Conservation (phyloP, 2,329 filamentous ascomycete genomes). For the Delphinella strobiligena region DNA sequence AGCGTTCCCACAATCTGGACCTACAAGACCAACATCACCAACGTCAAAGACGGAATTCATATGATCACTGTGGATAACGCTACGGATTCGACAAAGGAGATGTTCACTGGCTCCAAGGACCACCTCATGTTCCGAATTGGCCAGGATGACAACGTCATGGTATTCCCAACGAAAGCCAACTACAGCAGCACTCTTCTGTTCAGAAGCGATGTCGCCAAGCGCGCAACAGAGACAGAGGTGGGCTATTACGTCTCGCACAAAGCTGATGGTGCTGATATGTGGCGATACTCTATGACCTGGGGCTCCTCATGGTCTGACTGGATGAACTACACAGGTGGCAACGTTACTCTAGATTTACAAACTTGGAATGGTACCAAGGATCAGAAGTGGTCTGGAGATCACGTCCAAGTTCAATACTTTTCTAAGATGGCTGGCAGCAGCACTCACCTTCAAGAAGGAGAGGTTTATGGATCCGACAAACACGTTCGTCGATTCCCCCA, state of each 20-base stretch:
- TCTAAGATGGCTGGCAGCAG: slow-evolving; percentile 47
- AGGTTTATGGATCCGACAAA: slow-evolving; percentile 30
- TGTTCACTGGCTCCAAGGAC: slow-evolving; percentile 40
- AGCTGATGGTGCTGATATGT: slow-evolving; percentile 50
- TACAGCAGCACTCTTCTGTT: slow-evolving; percentile 45
- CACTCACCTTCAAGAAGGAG: slow-evolving; percentile 48
- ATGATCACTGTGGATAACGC: slow-evolving; percentile 45
- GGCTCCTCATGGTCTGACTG: slow-evolving; percentile 48
- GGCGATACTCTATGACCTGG: slow-evolving; percentile 51
- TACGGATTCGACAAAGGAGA: slow-evolving; percentile 26
- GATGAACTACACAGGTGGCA: slow-evolving; percentile 41
- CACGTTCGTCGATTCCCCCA: slow-evolving; percentile 46
- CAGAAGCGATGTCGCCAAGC: slow-evolving; percentile 20
- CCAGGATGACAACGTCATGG: slow-evolving; percentile 44
- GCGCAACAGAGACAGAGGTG: slow-evolving; percentile 2
- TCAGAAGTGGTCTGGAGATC: slow-evolving; percentile 50
- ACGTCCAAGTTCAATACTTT: slow-evolving; percentile 54
- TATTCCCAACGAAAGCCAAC: slow-evolving; percentile 45
- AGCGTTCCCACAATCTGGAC: slow-evolving; percentile 45
- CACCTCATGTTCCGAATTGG: slow-evolving; percentile 52
- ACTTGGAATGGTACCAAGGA: slow-evolving; percentile 45
- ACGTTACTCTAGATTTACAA: slow-evolving; percentile 37
- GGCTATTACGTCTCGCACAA: slow-evolving; percentile 42
- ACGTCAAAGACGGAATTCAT: slow-evolving; percentile 51
- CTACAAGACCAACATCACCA: slow-evolving; percentile 39